phyloP scores from a whole-genome alignment of 2,329 filamentous ascomycete genomes.

The Pseudogymnoascus sp. region DNA sequence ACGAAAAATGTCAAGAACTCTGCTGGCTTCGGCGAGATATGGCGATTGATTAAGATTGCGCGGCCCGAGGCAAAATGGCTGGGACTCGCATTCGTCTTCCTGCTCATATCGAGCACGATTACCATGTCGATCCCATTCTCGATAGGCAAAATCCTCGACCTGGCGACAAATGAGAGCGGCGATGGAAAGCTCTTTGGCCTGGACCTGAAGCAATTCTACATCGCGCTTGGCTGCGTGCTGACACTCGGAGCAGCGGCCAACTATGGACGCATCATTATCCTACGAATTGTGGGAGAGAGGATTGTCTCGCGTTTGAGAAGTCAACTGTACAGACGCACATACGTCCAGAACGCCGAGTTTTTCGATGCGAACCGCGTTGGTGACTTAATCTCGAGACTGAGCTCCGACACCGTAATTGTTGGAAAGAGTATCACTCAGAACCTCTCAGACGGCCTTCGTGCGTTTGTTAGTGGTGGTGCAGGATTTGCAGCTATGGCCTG shows the following conservation, averaged over 20 bases:
- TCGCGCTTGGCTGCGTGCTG: conserved; percentile 67
- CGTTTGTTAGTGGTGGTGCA: conserved; percentile 80
- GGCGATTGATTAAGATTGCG: conserved; percentile 82
- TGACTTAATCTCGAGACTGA: conserved; percentile 89
- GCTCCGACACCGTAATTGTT: conserved; percentile 94
- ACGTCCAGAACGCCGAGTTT: conserved; percentile 96
- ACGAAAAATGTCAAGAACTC: conserved; percentile 47
- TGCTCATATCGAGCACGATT: conserved; percentile 83
- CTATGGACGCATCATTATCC: conserved; percentile 85
- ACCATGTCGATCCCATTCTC: conserved; percentile 97
- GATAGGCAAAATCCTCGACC: conserved; percentile 89
- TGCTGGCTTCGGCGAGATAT: conserved; percentile 68
- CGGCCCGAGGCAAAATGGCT: conserved; percentile 75
- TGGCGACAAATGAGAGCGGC: conserved; percentile 66
- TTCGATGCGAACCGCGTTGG: conserved; percentile 97
- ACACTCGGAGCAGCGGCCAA: conserved; percentile 81
- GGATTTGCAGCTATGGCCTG: conserved; percentile 94
- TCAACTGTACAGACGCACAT: conserved; percentile 83
- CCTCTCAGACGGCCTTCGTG: conserved; percentile 86
- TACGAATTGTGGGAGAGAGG: conserved; percentile 89
- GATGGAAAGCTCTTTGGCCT: conserved; percentile 73
- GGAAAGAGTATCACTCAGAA: conserved; percentile 99
- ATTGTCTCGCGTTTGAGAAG: conserved; percentile 87
- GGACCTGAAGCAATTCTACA: conserved; percentile 80
- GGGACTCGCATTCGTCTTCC: conserved; percentile 68